Evolutionary conservation across 176 grass and related monocot genomes (phyloP).

Genomic region (Carex myosuroides): DNA sequence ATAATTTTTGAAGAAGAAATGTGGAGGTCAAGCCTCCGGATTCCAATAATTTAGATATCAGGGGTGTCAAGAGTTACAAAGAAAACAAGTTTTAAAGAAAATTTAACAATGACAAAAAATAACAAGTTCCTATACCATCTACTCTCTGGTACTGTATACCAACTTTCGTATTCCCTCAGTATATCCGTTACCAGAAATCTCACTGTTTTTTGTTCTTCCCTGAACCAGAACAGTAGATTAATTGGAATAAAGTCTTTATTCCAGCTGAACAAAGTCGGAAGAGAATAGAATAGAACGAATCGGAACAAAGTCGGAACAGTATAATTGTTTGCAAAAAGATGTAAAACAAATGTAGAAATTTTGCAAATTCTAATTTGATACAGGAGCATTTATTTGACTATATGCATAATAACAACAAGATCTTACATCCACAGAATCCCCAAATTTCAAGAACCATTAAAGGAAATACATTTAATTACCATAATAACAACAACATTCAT

Average conservation of each 20-base stretch:
- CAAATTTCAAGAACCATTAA: not conserved
- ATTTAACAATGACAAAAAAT: too few species aligned
- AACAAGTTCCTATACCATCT: too few species aligned
- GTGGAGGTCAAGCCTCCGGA: too few species aligned
- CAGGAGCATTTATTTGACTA: not conserved
- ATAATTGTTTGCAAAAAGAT: not conserved
- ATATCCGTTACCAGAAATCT: too few species aligned
- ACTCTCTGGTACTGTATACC: too few species aligned
- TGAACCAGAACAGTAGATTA: not conserved
- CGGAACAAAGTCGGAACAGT: not conserved
- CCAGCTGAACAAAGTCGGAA: not conserved
- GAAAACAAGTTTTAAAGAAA: too few species aligned
- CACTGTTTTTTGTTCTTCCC: too few species aligned
- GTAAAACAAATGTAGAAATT: not conserved
- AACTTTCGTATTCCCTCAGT: too few species aligned
- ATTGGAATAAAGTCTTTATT: not conserved
- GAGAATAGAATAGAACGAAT: not conserved
- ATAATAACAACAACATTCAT: not conserved
- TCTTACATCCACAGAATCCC: not conserved
- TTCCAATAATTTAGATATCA: too few species aligned
- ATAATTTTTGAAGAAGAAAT: too few species aligned
- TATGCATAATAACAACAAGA: not conserved
- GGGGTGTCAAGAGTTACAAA: too few species aligned
- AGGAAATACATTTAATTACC: not conserved
- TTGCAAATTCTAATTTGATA: not conserved